Evolutionary conservation across 345 rosid genomes (phyloP).

Genomic region (Trapa bicornis): DNA sequence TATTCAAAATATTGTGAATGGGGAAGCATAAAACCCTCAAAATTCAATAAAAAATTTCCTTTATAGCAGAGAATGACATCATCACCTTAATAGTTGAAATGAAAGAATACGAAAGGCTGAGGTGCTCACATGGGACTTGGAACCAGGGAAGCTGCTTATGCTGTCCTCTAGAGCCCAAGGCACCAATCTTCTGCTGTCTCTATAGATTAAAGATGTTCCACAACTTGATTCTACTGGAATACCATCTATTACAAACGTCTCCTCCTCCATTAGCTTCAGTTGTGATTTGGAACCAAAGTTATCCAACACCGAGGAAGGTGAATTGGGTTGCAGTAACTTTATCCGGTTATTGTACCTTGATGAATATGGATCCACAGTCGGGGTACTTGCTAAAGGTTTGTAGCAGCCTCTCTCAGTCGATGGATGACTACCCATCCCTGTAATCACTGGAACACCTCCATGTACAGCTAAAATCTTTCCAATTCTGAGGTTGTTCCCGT

Average conservation of each 20-base stretch:
- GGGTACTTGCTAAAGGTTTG: constrained; percentile 7
- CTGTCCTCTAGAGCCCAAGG: constrained; percentile 9
- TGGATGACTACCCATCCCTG: background rate
- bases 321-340: constrained; percentile 17
- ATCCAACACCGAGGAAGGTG: constrained; percentile 23
- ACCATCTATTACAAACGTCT: constrained; percentile 59
- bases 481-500: constrained; percentile 8
- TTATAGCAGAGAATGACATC: background rate
- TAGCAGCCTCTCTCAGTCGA: constrained; percentile 7
- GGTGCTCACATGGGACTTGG: constrained; percentile 6
- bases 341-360: constrained; percentile 7
- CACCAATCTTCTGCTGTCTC: constrained; percentile 10
- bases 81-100: background rate
- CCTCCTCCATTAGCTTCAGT: constrained; percentile 19
- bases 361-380: constrained; percentile 9
- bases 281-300: constrained; percentile 9
- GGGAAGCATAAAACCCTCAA: background rate
- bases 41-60: background rate
- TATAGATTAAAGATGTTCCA: constrained; percentile 7
- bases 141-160: constrained; percentile 11
- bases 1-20: too few relatives aligned
- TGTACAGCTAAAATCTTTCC: constrained; percentile 4
- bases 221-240: constrained; percentile 27
- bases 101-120: background rate
- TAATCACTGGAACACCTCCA: constrained; percentile 3